Conservation (phyloP, 768 basidiomycete genomes). For the Trichaptum fuscoviolaceum region DNA sequence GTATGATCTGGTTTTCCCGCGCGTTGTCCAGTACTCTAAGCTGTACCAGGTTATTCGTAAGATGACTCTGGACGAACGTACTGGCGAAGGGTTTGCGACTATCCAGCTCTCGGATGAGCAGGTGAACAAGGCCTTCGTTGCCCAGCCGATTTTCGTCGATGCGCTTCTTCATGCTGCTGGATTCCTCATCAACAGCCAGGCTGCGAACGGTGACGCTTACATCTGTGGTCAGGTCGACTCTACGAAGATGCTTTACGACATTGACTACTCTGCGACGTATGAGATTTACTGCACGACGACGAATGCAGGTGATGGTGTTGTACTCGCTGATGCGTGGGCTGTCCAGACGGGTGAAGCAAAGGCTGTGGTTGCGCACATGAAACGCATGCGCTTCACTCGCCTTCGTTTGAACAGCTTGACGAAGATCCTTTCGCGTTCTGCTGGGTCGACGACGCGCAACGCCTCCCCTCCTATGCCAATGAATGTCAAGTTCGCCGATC, state of each 20-base stretch:
- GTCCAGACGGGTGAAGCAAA: conserved; percentile 32
- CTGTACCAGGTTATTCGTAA: conserved; percentile 54
- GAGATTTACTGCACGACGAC: conserved; percentile 42
- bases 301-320: conserved; percentile 36
- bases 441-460: neutral
- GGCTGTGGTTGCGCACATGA: conserved; percentile 48
- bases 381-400: conserved; percentile 54
- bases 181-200: conserved; percentile 59
- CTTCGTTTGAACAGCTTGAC: conserved; percentile 47
- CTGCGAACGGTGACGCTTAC: conserved; percentile 45
- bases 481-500: neutral
- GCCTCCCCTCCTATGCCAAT: neutral
- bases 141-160: conserved; percentile 59
- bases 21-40: conserved; percentile 58
- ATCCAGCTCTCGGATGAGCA: conserved; percentile 32
- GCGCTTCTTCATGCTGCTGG: conserved; percentile 66
- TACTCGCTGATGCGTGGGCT: conserved; percentile 49
- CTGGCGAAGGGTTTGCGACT: conserved; percentile 47
- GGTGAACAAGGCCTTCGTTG: conserved; percentile 29
- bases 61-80: conserved; percentile 42
- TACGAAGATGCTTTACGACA: conserved; percentile 40
- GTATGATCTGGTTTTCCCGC: conserved; percentile 66
- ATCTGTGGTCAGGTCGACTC: conserved; percentile 55
- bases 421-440: conserved; percentile 35
- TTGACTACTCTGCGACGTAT: conserved; percentile 37